Conservation (phyloP, 352 stramenopile species). For the Globisporangium cylindrosporum region DNA sequence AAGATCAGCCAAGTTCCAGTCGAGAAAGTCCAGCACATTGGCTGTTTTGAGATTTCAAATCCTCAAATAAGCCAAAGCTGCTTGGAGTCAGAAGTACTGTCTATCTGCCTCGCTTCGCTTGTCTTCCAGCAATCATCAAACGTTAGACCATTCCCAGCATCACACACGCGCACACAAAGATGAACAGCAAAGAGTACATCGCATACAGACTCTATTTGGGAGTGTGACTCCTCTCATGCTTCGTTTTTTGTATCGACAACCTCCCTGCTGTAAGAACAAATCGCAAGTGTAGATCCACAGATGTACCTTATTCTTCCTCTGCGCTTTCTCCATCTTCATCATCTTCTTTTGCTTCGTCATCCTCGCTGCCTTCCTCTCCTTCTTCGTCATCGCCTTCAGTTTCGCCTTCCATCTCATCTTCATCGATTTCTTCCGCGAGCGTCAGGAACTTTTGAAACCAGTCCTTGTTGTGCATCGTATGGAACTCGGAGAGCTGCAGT, state of each 20-base stretch:
- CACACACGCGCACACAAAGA: not conserved
- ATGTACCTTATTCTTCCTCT: not conserved
- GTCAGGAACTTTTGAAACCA: constrained; percentile 66
- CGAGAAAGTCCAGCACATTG: not conserved
- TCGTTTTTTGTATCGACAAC: not conserved
- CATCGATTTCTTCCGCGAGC: constrained; percentile 30
- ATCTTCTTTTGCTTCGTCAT: not conserved
- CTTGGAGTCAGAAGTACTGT: not conserved
- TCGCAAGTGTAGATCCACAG: not conserved
- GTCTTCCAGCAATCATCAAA: not conserved
- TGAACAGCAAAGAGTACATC: not conserved
- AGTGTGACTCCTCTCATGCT: not conserved
- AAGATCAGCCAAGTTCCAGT: not conserved
- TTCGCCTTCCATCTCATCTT: constrained; percentile 9
- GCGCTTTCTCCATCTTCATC: not conserved
- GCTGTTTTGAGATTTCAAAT: not conserved
- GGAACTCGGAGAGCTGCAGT: constrained; percentile 61
- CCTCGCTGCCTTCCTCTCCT: not conserved
- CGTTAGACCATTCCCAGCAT: not conserved
- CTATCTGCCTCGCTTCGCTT: not conserved
- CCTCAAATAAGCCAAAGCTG: not conserved
- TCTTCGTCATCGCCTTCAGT: not conserved
- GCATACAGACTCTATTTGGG: not conserved
- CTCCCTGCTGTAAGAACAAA: not conserved
- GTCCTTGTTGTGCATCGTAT: constrained; percentile 38